Base-by-base conservation (phyloP, 345 rosid genomes). In the Acer yangbiense region DNA sequence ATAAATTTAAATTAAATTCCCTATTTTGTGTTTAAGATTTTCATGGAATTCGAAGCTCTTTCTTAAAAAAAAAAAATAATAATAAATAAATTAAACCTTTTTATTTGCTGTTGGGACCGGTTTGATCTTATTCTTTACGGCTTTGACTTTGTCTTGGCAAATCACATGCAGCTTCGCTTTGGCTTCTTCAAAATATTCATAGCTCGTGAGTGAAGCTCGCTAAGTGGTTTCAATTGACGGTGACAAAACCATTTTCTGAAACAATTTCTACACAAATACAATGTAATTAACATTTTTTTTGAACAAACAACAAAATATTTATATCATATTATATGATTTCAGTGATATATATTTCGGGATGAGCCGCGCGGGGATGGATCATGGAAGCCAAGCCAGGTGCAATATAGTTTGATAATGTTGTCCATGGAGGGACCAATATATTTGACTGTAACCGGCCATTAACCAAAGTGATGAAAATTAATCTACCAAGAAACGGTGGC, bases 401-500 rank as follows among this genome's bases (percentile, higher is more conserved):
- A 4, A 35, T 35, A 4, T 32, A 4, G 39, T 35, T 35, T 35
- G 39, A 35, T 35, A 35, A 35, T 35, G 39, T 6, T 5, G 39
- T 32, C 35, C 35, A 0, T 32, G 35, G 35, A 32, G 35, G 35
- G 35, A 32, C 35, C 39, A 35, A 35, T 35, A 35, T 35, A 35
- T 35, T 35, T 35, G 6, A 5, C 39, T 35, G 39, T 35, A 35
- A 35, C 6, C 32, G 32, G 32, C 32, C 39, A 35, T 4, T 35
- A 35, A 4, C 39, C 58, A 55, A 43, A 62, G 68, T 3, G 77
- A 63, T 2, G 77, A 63, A 76, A 57, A 11, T 27, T 72, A 35
- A 0, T 35, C 4, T 35, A 14, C 63, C 25, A 43, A 58, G 82
- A 81, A 82, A 75, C 3, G 60, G 48, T 84, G 88, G 85, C 90